Base-by-base conservation (phyloP, 2,329 filamentous ascomycete genomes). In the Blastomyces parvus region DNA sequence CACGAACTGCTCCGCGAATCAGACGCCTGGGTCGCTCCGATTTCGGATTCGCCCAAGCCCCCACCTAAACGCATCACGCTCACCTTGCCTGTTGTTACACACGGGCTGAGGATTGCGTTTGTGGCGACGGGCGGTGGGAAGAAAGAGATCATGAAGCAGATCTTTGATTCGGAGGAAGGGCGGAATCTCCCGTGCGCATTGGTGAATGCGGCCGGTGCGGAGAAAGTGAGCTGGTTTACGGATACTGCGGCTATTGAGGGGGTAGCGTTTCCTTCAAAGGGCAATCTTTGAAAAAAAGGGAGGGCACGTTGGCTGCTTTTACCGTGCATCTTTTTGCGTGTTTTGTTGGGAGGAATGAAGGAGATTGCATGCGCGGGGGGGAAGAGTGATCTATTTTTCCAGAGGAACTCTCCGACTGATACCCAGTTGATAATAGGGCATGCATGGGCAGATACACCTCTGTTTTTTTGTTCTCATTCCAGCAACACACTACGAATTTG, bases 171-270 rank as follows among this genome's bases (percentile, higher is more conserved):
- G 0, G 86, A 90, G 67, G 88, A 89, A 68, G 86, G 87, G 9
- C 78, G 81, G 52, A 86, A 84, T 44, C 80, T 97, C 64, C 94
- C 94, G 1, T 96, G 91, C 74, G 86, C 90, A 0, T 81, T 97
- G 67, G 88, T 99, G 71, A 99, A 99, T 75, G 85, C 89, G 70
- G 86, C 84, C 52, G 88, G 85, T 3, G 90, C 89, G 55, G 91
- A 96, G 67, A 88, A 91, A 70, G 91, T 91, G 72, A 94, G 87
- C 78, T 99, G 94, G 94, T 97, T 99, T 74, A 91, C 92, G 53
- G 94, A 97, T 74, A 83, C 86, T 71, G 81, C 89, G 4, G 93
- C 94, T 57, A 86, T 95, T 14, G 88, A 96, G 72, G 91, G 90
- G 4, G 90, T 99, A 14, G 81, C 82, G 65, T 97, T 90, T 73